Percentiles rank a stretch among this genome's conserved stretches.
phyloP scores from a whole-genome alignment of 2,329 filamentous ascomycete species.

The Trichoderma hamatum region DNA sequence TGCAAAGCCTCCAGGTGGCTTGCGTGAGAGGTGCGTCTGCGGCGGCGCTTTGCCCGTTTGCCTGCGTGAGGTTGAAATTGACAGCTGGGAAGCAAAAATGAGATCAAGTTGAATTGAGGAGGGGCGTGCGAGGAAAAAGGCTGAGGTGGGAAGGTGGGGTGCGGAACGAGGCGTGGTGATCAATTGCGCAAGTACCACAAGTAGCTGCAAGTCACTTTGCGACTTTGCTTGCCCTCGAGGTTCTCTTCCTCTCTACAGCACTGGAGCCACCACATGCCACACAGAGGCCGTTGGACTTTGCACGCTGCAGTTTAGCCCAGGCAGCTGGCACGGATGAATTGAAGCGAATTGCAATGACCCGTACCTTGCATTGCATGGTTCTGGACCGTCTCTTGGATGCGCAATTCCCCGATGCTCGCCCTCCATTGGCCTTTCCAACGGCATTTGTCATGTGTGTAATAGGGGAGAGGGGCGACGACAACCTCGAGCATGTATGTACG shows the following conservation, averaged over 20 bases:
- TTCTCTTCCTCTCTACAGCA: neutral
- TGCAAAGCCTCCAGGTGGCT: neutral
- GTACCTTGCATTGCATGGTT: constrained; percentile 18
- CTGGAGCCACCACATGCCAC: neutral
- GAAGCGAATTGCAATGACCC: neutral
- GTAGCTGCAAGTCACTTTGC: constrained; percentile 24
- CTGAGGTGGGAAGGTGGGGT: constrained; percentile 7
- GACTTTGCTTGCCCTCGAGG: neutral
- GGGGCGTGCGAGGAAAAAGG: constrained; percentile 9
- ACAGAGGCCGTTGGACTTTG: neutral
- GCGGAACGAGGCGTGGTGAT: constrained; percentile 6
- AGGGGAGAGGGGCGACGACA: constrained; percentile 12
- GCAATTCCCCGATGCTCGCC: neutral
- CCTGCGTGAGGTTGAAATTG: neutral
- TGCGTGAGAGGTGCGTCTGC: neutral
- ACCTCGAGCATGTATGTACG: neutral
- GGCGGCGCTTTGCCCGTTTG: neutral
- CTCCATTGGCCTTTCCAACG: constrained; percentile 2
- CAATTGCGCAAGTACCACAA: constrained; percentile 15
- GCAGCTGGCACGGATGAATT: neutral
- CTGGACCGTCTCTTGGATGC: neutral
- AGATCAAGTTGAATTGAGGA: neutral
- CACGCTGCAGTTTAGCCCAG: neutral
- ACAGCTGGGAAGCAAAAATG: neutral
- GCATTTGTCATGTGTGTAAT: constrained; percentile 8